Percentiles rank a stretch among this genome's conserved stretches.
Conservation (phyloP, 805 yeast species). For the Pichia sporocuriosa region DNA sequence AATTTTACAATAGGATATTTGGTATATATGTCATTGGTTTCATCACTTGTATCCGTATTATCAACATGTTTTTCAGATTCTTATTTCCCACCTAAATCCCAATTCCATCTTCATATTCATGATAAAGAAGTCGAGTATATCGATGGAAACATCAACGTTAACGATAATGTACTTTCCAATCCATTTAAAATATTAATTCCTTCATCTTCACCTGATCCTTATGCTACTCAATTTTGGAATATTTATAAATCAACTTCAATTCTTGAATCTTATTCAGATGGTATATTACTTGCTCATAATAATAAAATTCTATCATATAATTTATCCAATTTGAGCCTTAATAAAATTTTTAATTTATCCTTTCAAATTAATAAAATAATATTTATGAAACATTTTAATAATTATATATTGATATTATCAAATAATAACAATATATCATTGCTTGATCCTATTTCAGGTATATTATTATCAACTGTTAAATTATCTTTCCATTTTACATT, state of each 20-base stretch:
- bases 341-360: background rate
- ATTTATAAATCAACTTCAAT: background rate
- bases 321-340: background rate
- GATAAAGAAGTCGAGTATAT: no score
- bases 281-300: background rate
- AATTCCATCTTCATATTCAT: no score
- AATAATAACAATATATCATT: background rate
- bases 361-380: no score
- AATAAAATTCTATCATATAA: background rate
- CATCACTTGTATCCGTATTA: background rate
- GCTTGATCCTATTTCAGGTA: slow-evolving; percentile 6
- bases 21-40: no score
- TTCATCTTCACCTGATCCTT: background rate
- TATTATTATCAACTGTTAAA: background rate
- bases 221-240: background rate
- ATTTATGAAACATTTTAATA: background rate
- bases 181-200: slow-evolving; percentile 2
- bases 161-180: background rate
- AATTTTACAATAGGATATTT: no score
- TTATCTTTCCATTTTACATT: slow-evolving; percentile 4
- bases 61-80: no score
- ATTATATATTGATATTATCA: background rate
- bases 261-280: slow-evolving; percentile 3
- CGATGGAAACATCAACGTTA: no score
- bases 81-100: no score